Conservation (phyloP, 305 asterid species). For the Fraxinus dipetala region DNA sequence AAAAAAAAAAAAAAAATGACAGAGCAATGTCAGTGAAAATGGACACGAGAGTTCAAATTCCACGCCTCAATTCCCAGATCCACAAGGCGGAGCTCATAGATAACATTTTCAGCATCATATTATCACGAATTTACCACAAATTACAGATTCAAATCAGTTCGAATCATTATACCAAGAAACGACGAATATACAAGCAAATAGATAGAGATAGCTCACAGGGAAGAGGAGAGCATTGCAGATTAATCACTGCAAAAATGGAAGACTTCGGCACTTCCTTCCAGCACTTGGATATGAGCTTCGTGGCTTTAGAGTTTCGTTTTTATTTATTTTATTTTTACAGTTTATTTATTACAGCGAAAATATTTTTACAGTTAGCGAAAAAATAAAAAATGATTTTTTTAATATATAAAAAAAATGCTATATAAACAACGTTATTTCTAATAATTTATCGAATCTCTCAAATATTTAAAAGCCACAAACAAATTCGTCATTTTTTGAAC, state of each 20-base stretch:
- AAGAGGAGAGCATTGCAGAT: constrained; percentile 41
- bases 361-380: not conserved
- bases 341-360: not conserved
- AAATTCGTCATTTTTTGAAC: not conserved
- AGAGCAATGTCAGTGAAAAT: not conserved
- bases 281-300: not conserved
- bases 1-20: too few species aligned
- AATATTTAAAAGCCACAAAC: not conserved
- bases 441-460: not conserved
- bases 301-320: not conserved
- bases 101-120: not conserved
- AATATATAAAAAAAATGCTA: not conserved
- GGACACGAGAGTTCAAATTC: constrained; percentile 4
- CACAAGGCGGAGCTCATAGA: not conserved
- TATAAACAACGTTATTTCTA: not conserved
- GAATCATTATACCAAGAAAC: not conserved
- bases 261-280: not conserved
- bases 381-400: not conserved
- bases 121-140: not conserved
- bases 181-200: not conserved
- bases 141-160: not conserved
- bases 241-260: not conserved
- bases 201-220: constrained; percentile 32
- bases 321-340: not conserved
- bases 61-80: not conserved